These are phyloP conservation scores for Rhodamnia rubescens DNA, from an alignment of 345 rosid genomes.

Conservation along the genomic window DNA sequence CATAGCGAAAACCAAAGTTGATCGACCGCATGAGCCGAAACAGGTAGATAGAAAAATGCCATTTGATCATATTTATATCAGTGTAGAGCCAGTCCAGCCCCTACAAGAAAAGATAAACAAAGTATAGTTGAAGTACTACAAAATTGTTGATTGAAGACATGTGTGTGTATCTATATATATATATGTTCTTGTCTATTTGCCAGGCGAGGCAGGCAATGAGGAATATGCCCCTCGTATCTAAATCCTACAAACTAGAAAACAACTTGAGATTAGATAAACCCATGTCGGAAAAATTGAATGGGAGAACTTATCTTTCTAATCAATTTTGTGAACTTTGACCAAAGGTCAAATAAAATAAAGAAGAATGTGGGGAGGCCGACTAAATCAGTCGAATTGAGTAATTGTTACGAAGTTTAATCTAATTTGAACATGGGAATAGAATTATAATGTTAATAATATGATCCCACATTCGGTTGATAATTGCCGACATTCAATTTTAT, in stretches of 20 bases:
- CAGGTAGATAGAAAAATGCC: background rate
- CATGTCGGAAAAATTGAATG: too few relatives aligned
- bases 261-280: too few relatives aligned
- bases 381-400: fast-evolving
- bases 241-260: too few relatives aligned
- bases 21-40: background rate
- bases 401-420: background rate
- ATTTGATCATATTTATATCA: background rate
- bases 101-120: background rate
- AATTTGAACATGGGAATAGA: background rate
- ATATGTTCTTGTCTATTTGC: background rate
- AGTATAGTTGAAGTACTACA: background rate
- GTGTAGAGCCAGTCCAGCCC: background rate
- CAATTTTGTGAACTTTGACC: background rate
- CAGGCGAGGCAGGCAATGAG: background rate
- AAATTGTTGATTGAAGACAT: background rate
- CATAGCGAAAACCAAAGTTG: background rate
- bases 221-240: too few relatives aligned
- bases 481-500: too few relatives aligned
- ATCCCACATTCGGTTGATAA: too few relatives aligned
- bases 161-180: too few relatives aligned
- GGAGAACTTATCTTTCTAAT: too few relatives aligned
- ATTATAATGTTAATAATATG: too few relatives aligned
- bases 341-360: background rate
- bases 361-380: background rate